Evolutionary conservation across 2,329 filamentous ascomycete species (phyloP).

Genomic region (Colletotrichum sp.): DNA sequence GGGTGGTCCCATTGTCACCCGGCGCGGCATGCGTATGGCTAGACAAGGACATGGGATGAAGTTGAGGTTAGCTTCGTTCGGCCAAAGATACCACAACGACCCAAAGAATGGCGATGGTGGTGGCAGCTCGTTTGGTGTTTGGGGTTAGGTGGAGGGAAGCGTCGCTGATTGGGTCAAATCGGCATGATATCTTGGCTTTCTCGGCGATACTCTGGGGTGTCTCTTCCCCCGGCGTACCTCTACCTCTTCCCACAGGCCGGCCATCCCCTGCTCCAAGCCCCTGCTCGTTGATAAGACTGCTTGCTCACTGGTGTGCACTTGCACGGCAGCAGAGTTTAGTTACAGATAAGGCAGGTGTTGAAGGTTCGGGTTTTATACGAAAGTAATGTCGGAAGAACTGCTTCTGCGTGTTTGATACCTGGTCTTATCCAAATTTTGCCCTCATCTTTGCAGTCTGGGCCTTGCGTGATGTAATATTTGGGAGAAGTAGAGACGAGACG

Average conservation of each 20-base stretch:
- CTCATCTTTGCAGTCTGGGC: neutral
- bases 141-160: neutral
- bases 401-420: neutral
- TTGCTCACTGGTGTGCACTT: neutral
- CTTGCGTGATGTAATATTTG: neutral
- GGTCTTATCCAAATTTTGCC: neutral
- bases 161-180: neutral
- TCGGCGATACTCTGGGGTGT: neutral
- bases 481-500: neutral
- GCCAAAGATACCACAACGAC: neutral
- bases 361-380: neutral
- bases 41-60: neutral
- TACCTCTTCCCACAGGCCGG: neutral
- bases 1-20: neutral
- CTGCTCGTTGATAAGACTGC: neutral
- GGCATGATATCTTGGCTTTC: slow-evolving; percentile 14
- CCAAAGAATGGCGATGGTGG: neutral
- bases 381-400: neutral
- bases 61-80: neutral
- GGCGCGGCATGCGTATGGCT: neutral
- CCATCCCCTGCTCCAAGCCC: neutral
- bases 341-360: neutral
- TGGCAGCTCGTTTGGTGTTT: neutral
- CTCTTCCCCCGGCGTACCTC: neutral
- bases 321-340: neutral